Base-by-base conservation (phyloP, 495 filamentous ascomycete genomes). In the Zalerion maritima region DNA sequence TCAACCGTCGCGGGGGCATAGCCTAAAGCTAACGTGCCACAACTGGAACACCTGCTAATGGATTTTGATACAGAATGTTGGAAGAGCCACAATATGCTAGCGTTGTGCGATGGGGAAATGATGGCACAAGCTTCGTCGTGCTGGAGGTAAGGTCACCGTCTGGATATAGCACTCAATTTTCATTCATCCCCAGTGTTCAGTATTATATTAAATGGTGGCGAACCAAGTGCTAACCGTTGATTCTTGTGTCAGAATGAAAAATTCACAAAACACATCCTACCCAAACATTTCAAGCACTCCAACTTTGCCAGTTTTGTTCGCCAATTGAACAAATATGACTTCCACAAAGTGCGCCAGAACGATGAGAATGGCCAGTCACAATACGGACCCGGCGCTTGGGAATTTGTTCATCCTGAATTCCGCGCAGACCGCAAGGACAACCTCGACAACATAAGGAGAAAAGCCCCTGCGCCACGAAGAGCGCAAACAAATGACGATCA, bases 301-400 rank as follows among this genome's bases (percentile, higher is more conserved):
- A 99, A 99, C 50, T 96, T 99, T 52, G 89, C 91, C 23, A 93
- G 84, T 59, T 99, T 99, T 42, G 89, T 99, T 24, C 80, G 89
- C 42, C 89, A 99, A 53, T 61, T 99, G 27, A 99, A 99, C 62
- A 99, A 99, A 50, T 99, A 93, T 54, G 89, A 96, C 54, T 99
- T 99, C 41, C 91, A 96, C 61, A 99, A 99, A 65, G 89, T 99
- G 25, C 72, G 89, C 39, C 85, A 94, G 47, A 96, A 87, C 42
- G 89, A 97, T 47, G 89, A 94, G 44, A 86, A 67, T 43, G 81
- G 82, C 26, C 78, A 84, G 40, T 87, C 82, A 30, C 86, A 79
- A 21, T 93, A 94, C 49, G 86, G 87, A 18, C 66, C 81, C 40
- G 83, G 84, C 57, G 82, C 84, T 8, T 94, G 86, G 85, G 91